Conservation (phyloP, 2,329 filamentous ascomycete species). For the Cordyceps tenuipes region DNA sequence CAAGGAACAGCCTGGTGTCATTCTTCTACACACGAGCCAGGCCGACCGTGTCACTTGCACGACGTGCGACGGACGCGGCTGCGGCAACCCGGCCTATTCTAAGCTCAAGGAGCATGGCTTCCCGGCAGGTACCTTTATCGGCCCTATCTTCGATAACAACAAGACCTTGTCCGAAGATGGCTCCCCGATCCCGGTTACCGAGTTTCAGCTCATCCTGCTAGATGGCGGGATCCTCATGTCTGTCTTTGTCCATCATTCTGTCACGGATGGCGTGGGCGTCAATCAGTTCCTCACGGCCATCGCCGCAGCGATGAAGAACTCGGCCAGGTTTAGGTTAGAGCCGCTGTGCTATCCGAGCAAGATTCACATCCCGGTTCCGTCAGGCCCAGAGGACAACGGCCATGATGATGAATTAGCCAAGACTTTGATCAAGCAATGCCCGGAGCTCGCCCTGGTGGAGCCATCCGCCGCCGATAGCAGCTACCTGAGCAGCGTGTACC, state of each 20-base stretch:
- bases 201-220: constrained; percentile 31
- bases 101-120: constrained; percentile 22
- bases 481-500: constrained; percentile 21
- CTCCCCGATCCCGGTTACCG: constrained; percentile 26
- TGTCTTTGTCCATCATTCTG: constrained; percentile 33
- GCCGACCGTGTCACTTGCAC: background rate
- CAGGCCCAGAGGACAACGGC: background rate
- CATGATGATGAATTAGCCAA: background rate
- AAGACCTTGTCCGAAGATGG: constrained; percentile 12
- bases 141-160: constrained; percentile 16
- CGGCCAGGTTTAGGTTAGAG: background rate
- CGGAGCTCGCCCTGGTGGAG: constrained; percentile 29
- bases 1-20: background rate
- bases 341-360: constrained; percentile 17
- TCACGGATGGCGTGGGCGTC: constrained; percentile 34
- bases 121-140: constrained; percentile 23
- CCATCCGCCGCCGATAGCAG: constrained; percentile 28
- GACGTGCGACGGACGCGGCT: background rate
- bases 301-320: constrained; percentile 15
- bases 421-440: constrained; percentile 23
- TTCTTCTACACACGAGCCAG: background rate
- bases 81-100: constrained; percentile 15
- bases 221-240: constrained; percentile 32
- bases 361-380: constrained; percentile 1
- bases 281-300: constrained; percentile 31